These are phyloP conservation scores for Dovyalis caffra DNA, from an alignment of 345 rosid genomes.

Conservation along the genomic window DNA sequence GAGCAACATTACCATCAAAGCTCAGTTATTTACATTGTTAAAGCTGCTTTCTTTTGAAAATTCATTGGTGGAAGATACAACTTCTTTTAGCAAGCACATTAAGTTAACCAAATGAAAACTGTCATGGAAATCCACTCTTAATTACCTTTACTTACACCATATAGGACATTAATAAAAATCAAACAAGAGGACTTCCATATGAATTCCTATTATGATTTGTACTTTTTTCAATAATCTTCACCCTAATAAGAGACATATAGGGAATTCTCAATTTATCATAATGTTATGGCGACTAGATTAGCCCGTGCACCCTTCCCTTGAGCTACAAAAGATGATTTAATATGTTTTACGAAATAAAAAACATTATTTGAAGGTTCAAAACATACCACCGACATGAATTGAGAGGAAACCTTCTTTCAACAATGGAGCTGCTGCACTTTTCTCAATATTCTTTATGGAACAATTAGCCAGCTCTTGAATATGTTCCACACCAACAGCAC, in stretches of 20 bases:
- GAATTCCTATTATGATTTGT: neutral
- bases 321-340: neutral
- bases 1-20: neutral
- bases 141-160: neutral
- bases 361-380: neutral
- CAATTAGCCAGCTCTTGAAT: slow-evolving; percentile 70
- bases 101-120: neutral
- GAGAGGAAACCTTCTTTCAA: slow-evolving; percentile 73
- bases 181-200: neutral
- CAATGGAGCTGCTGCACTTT: slow-evolving; percentile 68
- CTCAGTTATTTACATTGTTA: neutral
- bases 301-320: neutral
- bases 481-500: slow-evolving; percentile 89
- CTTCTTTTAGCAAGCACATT: neutral
- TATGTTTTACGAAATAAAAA: neutral
- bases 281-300: neutral
- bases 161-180: neutral
- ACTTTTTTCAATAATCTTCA: neutral
- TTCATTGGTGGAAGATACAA: neutral
- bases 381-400: slow-evolving; percentile 78
- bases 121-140: neutral
- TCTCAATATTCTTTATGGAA: slow-evolving; percentile 67
- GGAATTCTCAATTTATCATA: neutral
- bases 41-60: neutral
- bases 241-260: neutral